Conservation (phyloP, 306 rosid genomes). For the Fragaria iinumae region DNA sequence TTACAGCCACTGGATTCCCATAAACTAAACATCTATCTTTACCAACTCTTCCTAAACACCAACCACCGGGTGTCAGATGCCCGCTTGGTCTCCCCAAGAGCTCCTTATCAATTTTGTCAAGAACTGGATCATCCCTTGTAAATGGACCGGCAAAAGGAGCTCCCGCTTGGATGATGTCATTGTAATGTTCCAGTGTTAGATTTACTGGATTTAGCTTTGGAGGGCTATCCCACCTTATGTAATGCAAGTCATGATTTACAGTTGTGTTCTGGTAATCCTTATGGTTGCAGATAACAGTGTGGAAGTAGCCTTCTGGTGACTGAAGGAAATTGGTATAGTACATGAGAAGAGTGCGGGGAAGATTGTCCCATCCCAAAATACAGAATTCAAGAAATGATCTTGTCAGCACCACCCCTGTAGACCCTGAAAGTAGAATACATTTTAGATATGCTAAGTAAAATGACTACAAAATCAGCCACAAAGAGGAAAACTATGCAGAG, state of each 20-base stretch:
- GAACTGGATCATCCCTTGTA: conserved; percentile 59
- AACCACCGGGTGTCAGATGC: conserved; percentile 64
- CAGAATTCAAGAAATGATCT: conserved; percentile 73
- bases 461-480: conserved; percentile 8
- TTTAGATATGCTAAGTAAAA: conserved; percentile 10
- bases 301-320: conserved; percentile 88
- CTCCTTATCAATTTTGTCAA: conserved; percentile 60
- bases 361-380: conserved; percentile 91
- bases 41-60: conserved; percentile 55
- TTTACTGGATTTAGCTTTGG: conserved; percentile 64
- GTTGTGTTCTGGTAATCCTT: conserved; percentile 92
- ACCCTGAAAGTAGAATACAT: conserved; percentile 47
- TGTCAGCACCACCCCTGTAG: conserved; percentile 68
- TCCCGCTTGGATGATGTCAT: conserved; percentile 66
- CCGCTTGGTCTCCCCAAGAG: conserved; percentile 53
- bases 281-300: conserved; percentile 81
- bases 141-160: conserved; percentile 71
- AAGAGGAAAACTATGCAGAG: neutral
- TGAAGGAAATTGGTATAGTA: conserved; percentile 76
- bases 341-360: conserved; percentile 87
- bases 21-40: conserved; percentile 49
- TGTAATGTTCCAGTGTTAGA: conserved; percentile 54
- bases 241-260: conserved; percentile 73
- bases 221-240: conserved; percentile 66
- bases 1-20: conserved; percentile 57